Base-by-base conservation (phyloP, 1,284 basidiomycete genomes). In the Salmacisia buchloeana region DNA sequence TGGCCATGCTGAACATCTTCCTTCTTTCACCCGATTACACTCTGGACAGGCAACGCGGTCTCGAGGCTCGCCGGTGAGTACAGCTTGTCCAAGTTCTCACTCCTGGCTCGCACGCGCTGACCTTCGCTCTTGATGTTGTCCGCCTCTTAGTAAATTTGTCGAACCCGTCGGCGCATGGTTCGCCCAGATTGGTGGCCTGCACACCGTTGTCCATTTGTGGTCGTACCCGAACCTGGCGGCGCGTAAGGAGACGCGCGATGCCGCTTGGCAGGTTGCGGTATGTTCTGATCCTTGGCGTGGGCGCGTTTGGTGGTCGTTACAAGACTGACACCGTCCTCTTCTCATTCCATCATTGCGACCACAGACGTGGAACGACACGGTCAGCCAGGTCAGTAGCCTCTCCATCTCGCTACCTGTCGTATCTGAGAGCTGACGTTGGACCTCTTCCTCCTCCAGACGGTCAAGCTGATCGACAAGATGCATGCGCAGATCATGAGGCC, bases 181-280 rank as follows among this genome's bases (percentile, higher is more conserved):
- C 52, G 74, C 73, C 29, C 74, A 76, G 63, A 72, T 78, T 15
- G 77, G 77, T 21, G 68, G 69, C 0, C 61, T 78, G 63, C 77
- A 78, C 62, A 77, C 74, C 33, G 77, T 78, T 2, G 71, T 75
- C 49, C 77, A 78, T 60, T 69, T 78, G 43, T 78, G 77, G 77
- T 72, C 72, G 33, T 78, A 76, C 45, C 70, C 71, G 1, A 69
- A 67, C n/a, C 60, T 77, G 61, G 77, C 75, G 39, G 68, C 75
- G 61, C 65, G 77, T n/a, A 77, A 77, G 63, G 63, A 64, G 56
- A 78, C 74, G 21, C 65, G 77, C 29, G 77, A 76, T 54, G 68
- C 67, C 34, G 77, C 77, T 0, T 78, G 77, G 77, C 71, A 77
- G 63, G 74, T 76, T 34, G 76, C 76, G 61, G 66, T 67, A 58